Percentiles rank a stretch among this genome's conserved stretches.
Conservation (phyloP, 83 land plant genomes). For the Picea abies region DNA sequence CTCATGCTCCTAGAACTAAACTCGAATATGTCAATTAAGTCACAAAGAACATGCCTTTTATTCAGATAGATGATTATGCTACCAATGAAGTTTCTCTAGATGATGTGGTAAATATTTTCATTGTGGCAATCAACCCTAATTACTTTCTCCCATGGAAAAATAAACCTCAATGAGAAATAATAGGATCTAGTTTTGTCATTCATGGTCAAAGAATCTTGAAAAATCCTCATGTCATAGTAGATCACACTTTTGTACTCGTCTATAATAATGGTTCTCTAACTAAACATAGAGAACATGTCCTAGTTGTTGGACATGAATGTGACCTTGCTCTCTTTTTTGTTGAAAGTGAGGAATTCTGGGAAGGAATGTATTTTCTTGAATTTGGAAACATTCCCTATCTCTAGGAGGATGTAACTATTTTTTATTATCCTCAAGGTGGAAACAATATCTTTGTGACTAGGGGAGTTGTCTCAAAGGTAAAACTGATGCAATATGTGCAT, state of each 20-base stretch:
- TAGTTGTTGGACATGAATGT: no score
- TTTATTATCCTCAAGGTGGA: constrained; percentile 57
- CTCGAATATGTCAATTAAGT: background rate
- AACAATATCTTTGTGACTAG: constrained; percentile 94
- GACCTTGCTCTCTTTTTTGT: no score
- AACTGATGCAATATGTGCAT: constrained; percentile 91
- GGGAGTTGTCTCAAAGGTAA: constrained; percentile 95
- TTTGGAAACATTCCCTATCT: no score
- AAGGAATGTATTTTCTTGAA: no score
- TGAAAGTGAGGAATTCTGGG: no score
- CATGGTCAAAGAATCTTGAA: constrained; percentile 73
- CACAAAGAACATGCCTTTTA: background rate
- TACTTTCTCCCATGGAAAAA: constrained; percentile 95
- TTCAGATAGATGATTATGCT: constrained; percentile 32
- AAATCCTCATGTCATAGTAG: constrained; percentile 93
- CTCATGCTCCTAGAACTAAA: constrained; percentile 2
- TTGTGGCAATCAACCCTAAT: constrained; percentile 84
- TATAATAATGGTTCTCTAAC: constrained; percentile 94
- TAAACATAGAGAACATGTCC: constrained; percentile 6
- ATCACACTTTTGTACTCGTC: constrained; percentile 36
- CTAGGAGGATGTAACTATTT: no score
- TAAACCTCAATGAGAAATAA: constrained; percentile 82
- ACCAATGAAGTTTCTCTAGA: constrained; percentile 80
- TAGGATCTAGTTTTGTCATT: constrained; percentile 90
- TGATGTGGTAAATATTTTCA: constrained; percentile 89